Evolutionary conservation across 768 basidiomycete species (phyloP).

Genomic region (Rhizopogon sp.): DNA sequence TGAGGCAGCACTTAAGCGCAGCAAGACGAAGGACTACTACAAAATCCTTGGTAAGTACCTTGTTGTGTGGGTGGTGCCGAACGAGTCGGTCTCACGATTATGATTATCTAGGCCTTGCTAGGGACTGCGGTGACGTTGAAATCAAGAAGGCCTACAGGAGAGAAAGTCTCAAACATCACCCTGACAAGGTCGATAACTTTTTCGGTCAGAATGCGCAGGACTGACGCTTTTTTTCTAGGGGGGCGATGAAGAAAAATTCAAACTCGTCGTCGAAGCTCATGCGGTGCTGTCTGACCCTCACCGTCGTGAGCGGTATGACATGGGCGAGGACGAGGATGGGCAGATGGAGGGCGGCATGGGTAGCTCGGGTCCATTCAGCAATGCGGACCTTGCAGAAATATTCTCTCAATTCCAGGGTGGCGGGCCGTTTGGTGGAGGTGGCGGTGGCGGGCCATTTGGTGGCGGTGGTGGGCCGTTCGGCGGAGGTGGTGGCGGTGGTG

Average conservation of each 20-base stretch:
- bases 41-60: conserved; percentile 53
- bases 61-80: background rate
- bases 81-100: background rate
- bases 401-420: conserved; percentile 61
- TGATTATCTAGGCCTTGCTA: conserved; percentile 32
- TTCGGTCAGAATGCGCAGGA: conserved; percentile 3
- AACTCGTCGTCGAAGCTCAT: conserved; percentile 79
- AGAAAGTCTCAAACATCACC: conserved; percentile 82
- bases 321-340: conserved; percentile 80
- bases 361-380: conserved; percentile 40
- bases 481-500: conserved; percentile 24
- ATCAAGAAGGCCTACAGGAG: conserved; percentile 91
- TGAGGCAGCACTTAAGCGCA: conserved; percentile 75
- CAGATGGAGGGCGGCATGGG: conserved; percentile 36
- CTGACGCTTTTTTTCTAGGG: conserved; percentile 42
- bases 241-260: conserved; percentile 95
- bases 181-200: conserved; percentile 60
- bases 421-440: conserved; percentile 21
- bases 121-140: conserved; percentile 62
- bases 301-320: conserved; percentile 70
- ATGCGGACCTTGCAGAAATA: conserved; percentile 54
- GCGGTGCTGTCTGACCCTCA: conserved; percentile 75
- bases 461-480: conserved; percentile 7
- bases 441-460: conserved; percentile 28
- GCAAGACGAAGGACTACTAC: conserved; percentile 89